phyloP scores from a whole-genome alignment of 768 basidiomycete species.

The Pholiota molesta region DNA sequence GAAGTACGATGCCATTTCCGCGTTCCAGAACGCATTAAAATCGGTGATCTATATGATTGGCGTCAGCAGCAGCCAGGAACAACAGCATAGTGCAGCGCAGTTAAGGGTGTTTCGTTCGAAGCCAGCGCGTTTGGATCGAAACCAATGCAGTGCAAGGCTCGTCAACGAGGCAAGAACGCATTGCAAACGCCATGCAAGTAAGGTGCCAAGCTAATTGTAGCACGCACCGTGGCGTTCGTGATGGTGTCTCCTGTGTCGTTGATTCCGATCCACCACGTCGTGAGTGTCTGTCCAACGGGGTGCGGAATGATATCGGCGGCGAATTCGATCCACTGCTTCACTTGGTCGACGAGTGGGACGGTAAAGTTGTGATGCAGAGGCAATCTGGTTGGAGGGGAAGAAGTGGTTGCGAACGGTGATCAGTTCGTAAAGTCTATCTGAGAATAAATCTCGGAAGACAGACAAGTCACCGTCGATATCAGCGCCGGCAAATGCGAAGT shows the following conservation, averaged over 20 bases:
- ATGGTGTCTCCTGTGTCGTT: constrained; percentile 59
- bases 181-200: not conserved
- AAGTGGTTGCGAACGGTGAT: not conserved
- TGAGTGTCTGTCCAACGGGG: constrained; percentile 43
- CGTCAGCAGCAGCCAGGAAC: not conserved
- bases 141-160: not conserved
- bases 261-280: constrained; percentile 62
- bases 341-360: constrained; percentile 49
- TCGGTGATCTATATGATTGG: constrained; percentile 41
- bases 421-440: not conserved
- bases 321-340: constrained; percentile 49
- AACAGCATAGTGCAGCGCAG: not conserved
- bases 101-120: not conserved
- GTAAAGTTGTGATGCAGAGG: constrained; percentile 52
- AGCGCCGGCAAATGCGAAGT: constrained; percentile 58
- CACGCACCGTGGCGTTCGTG: constrained; percentile 34
- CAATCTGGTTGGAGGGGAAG: constrained; percentile 31
- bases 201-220: not conserved
- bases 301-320: constrained; percentile 49
- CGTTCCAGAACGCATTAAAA: constrained; percentile 51
- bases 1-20: constrained; percentile 53
- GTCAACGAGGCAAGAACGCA: not conserved
- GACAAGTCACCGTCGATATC: constrained; percentile 46
- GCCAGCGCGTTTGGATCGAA: not conserved
- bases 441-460: constrained; percentile 9